Evolutionary conservation across 225 moss, liverwort and hornwort species (phyloP).

Genomic region (Takakia lepidozioides): DNA sequence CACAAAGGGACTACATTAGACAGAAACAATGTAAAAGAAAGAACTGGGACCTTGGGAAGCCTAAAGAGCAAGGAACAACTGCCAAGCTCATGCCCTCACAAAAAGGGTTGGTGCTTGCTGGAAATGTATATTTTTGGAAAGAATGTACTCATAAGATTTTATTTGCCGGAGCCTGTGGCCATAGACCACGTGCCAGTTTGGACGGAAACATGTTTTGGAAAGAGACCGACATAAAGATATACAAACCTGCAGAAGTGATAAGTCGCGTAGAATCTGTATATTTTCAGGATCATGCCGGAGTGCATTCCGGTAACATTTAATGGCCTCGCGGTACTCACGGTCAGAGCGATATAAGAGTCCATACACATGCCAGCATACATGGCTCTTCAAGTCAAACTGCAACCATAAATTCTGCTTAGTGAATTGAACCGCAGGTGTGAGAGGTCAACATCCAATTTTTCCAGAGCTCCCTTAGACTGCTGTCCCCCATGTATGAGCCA

Average conservation of each 20-base stretch:
- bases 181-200: no score
- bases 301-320: constrained; percentile 90
- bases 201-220: no score
- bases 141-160: no score
- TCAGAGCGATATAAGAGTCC: constrained; percentile 95
- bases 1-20: background rate
- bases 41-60: background rate
- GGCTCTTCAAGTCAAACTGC: constrained; percentile 93
- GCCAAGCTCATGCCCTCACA: no score
- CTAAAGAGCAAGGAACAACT: background rate
- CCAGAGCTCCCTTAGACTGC: no score
- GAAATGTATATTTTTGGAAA: no score
- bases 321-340: constrained; percentile 95
- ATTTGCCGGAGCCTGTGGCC: no score
- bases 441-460: no score
- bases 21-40: background rate
- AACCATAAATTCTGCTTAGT: background rate
- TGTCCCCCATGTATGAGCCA: no score
- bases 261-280: constrained; percentile 91
- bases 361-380: constrained; percentile 99
- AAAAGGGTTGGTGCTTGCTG: no score
- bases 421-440: no score
- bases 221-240: no score
- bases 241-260: constrained; percentile 77
- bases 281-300: constrained; percentile 91